Conservation (phyloP, 2,329 filamentous ascomycete species). For the Pestalotiopsis sp. region DNA sequence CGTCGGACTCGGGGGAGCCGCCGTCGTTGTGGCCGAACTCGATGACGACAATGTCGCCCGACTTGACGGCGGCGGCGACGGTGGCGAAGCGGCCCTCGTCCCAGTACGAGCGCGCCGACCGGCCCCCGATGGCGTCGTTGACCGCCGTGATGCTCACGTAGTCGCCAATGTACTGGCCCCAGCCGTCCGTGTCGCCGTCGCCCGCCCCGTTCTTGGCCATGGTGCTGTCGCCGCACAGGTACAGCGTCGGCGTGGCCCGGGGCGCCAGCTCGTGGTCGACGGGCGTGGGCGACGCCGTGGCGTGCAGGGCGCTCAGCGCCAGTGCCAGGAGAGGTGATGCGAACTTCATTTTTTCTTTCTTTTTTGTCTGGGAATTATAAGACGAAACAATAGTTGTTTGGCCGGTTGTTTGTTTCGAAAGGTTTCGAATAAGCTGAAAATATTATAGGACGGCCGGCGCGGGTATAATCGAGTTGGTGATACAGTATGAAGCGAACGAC, state of each 20-base stretch:
- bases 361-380: no score
- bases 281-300: conserved; percentile 1
- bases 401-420: not conserved
- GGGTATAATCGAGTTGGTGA: not conserved
- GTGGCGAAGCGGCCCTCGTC: conserved; percentile 63
- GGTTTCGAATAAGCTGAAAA: conserved; percentile 6
- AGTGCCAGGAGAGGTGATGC: not conserved
- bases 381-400: not conserved
- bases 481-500: conserved; percentile 6
- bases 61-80: conserved; percentile 50
- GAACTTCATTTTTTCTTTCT: not conserved
- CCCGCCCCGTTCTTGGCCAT: conserved; percentile 49
- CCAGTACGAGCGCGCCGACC: conserved; percentile 64
- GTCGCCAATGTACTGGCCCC: conserved; percentile 61
- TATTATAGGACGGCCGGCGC: not conserved
- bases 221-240: conserved; percentile 57
- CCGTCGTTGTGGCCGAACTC: conserved; percentile 76
- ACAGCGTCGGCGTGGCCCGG: conserved; percentile 41
- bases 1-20: conserved; percentile 50
- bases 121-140: conserved; percentile 65
- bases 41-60: conserved; percentile 67
- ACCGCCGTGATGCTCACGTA: conserved; percentile 50
- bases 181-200: conserved; percentile 47
- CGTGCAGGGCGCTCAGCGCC: conserved; percentile 7
- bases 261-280: conserved; percentile 17